Base-by-base conservation (phyloP, 2,329 filamentous ascomycete genomes). In the Microcyclospora tardicrescens region DNA sequence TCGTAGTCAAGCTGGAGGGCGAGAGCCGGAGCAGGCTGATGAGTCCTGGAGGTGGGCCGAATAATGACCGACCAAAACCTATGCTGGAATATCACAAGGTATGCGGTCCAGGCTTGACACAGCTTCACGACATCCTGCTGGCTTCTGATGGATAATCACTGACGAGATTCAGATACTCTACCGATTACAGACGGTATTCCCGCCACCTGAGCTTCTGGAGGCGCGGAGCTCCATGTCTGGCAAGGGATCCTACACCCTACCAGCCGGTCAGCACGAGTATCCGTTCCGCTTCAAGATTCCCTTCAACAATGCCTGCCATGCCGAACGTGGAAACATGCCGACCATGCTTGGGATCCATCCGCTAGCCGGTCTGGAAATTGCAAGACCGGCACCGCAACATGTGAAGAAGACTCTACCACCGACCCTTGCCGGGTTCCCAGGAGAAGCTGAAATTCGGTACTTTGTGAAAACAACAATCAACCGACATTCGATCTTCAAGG, bases 401-500 rank as follows among this genome's bases (percentile, higher is more conserved):
- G 76, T 91, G 46, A 91, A 82, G 55, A 77, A 78, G 50, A 93
- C 87, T 0, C 68, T 98, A 10, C 91, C 91, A 5, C 91, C 91
- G 0, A 93, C 86, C 4, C 66, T 96, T 38, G 83, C 74, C n/a
- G 85, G 84, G 2, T 87, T 91, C 48, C 84, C 84, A 0, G 81
- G 80, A 27, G 77, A 87, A 59, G 89, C 87, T 15, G 86, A 94
- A 61, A 87, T 96, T 43, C 75, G 79, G 49, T 98, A 98, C 62
- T 98, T 84, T 57, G 72, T 96, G 56, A 98, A 98, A 60, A 85
- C 82, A n/a, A 96, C 91, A 0, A 78, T 96, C 5, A 84, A 86
- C 53, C 72, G 86, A n/a, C 85, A 86, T 0, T 79, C 82, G 11
- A 71, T 95, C 42, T 84, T 93, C 61, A 89, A 89, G 56, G 86